Conservation (phyloP, 2,329 filamentous ascomycete species). For the Diplodia corticola region DNA sequence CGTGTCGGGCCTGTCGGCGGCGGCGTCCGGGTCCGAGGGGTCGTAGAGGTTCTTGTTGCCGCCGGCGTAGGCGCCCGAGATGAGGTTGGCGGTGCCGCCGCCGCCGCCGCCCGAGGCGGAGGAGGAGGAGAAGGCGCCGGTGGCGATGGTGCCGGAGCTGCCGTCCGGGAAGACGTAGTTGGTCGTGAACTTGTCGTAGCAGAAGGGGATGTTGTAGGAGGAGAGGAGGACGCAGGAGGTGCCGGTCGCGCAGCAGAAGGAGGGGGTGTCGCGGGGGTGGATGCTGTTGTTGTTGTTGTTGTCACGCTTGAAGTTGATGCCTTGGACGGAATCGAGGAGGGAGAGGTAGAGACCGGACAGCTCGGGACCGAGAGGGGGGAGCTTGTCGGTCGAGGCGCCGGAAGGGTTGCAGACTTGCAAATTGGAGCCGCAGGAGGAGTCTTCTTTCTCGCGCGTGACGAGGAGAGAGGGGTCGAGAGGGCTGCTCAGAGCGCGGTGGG, state of each 20-base stretch:
- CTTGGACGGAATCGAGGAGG: constrained; percentile 38
- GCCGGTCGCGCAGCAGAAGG: constrained; percentile 39
- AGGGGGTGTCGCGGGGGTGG: constrained; percentile 5
- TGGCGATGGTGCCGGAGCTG: constrained; percentile 49
- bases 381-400: constrained; percentile 34
- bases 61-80: constrained; percentile 47
- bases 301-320: constrained; percentile 36
- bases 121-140: constrained; percentile 46
- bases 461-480: neutral
- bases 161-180: constrained; percentile 51
- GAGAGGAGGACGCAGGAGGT: constrained; percentile 46
- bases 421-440: constrained; percentile 31
- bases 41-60: constrained; percentile 46
- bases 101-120: no score
- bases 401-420: constrained; percentile 35
- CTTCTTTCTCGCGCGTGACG: neutral
- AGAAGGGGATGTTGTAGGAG: constrained; percentile 48
- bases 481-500: neutral
- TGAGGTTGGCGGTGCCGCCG: constrained; percentile 45
- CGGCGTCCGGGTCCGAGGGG: constrained; percentile 40
- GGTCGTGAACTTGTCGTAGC: constrained; percentile 56
- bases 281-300: neutral
- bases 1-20: constrained; percentile 45
- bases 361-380: constrained; percentile 37
- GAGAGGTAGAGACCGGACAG: constrained; percentile 39